These are phyloP conservation scores for Naganishia liquefaciens DNA, from an alignment of 1,284 basidiomycete genomes.

Conservation along the genomic window DNA sequence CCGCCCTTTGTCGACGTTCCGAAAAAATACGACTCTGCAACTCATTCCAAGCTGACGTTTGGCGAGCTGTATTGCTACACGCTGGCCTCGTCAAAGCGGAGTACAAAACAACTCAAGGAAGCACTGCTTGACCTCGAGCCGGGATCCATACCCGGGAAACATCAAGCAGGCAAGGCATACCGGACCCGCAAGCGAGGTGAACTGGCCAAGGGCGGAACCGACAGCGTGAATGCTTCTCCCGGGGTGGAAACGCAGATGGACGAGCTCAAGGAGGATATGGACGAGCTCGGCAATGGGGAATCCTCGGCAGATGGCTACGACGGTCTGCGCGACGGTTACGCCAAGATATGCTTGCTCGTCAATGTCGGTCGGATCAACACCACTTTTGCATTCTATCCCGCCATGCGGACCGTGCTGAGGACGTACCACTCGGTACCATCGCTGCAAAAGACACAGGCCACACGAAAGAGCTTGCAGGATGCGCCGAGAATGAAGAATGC, in stretches of 20 bases:
- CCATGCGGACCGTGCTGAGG: conserved; percentile 77
- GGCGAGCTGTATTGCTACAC: conserved; percentile 80
- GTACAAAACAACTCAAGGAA: conserved; percentile 81
- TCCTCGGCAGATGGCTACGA: conserved; percentile 31
- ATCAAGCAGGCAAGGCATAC: conserved; percentile 31
- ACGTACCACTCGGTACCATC: conserved; percentile 80
- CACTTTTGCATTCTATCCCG: conserved; percentile 68
- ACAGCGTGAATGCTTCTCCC: conserved; percentile 26
- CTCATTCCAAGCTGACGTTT: conserved; percentile 61
- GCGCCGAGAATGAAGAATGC: conserved; percentile 76
- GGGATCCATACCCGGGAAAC: conserved; percentile 50
- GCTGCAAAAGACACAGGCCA: conserved; percentile 64
- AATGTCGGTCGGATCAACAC: conserved; percentile 94
- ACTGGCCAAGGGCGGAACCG: conserved; percentile 16
- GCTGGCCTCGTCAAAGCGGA: conserved; percentile 73
- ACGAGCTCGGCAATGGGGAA: conserved; percentile 21
- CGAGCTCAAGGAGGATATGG: conserved; percentile 19
- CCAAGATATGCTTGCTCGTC: conserved; percentile 73
- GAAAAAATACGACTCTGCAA: conserved; percentile 53
- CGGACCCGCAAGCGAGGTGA: conserved; percentile 25
- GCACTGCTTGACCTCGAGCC: conserved; percentile 78
- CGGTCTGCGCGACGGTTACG: conserved; percentile 33
- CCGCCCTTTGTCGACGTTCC: conserved; percentile 53
- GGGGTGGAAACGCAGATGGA: conserved; percentile 14
- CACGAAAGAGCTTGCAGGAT: conserved; percentile 73